Conservation (phyloP, 108 stramenopile species). For the Cylindrotheca closterium region DNA sequence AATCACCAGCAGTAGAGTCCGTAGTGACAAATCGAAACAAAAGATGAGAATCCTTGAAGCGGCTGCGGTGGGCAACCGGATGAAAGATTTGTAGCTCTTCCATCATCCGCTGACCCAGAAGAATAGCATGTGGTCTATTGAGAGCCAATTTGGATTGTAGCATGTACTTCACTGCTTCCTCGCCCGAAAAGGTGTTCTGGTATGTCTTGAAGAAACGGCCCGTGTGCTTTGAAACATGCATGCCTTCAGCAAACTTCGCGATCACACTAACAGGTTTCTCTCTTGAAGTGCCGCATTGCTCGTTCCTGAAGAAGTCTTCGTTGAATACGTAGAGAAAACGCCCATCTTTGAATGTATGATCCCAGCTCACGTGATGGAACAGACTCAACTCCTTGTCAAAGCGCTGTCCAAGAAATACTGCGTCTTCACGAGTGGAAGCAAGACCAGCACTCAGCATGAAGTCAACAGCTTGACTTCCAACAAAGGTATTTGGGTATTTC, state of each 20-base stretch:
- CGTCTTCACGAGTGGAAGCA: conserved; percentile 44
- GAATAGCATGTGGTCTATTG: neutral
- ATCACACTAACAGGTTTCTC: too few species aligned
- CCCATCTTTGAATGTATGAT: conserved; percentile 52
- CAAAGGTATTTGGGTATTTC: conserved; percentile 52
- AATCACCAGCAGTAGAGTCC: too few species aligned
- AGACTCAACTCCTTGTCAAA: conserved; percentile 27
- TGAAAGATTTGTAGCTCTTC: too few species aligned
- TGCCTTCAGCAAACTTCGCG: too few species aligned
- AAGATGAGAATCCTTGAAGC: too few species aligned
- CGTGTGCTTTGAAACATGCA: too few species aligned
- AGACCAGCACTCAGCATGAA: conserved; percentile 41
- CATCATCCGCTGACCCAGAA: too few species aligned
- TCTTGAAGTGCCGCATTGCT: too few species aligned
- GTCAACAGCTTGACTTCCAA: conserved; percentile 62
- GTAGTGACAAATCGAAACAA: too few species aligned
- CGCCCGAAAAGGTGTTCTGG: conserved; percentile 7
- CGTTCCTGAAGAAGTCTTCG: too few species aligned
- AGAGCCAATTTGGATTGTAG: neutral
- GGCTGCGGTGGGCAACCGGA: too few species aligned
- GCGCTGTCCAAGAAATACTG: conserved; percentile 47
- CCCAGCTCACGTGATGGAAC: conserved; percentile 27
- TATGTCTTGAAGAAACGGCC: too few species aligned
- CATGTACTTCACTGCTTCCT: conserved; percentile 11
- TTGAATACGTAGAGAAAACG: conserved; percentile 50